A percentile compares a stretch with the other conserved stretches of the same genome.
Evolutionary conservation across 2,329 filamentous ascomycete species (phyloP).

Genomic region (Hysterium pulicare): DNA sequence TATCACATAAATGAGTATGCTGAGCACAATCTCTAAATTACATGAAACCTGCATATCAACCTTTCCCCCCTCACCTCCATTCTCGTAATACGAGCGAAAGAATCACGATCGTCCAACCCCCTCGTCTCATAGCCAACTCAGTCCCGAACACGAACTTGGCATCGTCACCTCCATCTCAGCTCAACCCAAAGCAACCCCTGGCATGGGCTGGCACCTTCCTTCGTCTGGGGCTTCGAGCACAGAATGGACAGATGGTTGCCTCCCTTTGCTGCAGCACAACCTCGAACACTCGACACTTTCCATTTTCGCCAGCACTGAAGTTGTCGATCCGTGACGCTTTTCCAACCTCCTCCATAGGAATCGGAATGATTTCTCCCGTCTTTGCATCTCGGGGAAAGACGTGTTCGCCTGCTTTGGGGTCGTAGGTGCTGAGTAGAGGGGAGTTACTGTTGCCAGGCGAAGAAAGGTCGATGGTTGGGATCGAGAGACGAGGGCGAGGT

Average conservation of each 20-base stretch:
- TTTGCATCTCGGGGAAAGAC: slow-evolving; percentile 11
- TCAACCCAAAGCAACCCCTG: slow-evolving; percentile 23
- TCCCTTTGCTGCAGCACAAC: slow-evolving; percentile 23
- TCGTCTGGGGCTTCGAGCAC: slow-evolving; percentile 17
- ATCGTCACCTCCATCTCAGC: slow-evolving; percentile 7
- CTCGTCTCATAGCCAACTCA: background rate
- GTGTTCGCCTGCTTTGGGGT: slow-evolving; percentile 2
- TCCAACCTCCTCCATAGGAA: slow-evolving; percentile 18
- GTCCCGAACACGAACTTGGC: background rate
- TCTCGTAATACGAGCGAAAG: background rate
- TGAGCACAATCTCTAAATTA: too few species aligned
- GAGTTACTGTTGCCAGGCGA: slow-evolving; percentile 1
- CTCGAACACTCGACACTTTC: slow-evolving; percentile 23
- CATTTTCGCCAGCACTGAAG: slow-evolving; percentile 7
- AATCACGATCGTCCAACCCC: background rate
- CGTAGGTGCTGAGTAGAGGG: slow-evolving; percentile 2
- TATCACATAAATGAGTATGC: too few species aligned
- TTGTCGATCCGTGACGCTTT: slow-evolving; percentile 17
- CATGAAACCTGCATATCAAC: too few species aligned
- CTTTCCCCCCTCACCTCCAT: background rate
- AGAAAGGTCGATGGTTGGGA: slow-evolving; percentile 6
- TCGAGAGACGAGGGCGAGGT: background rate
- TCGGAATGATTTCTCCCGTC: slow-evolving; percentile 12
- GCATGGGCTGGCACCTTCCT: slow-evolving; percentile 21
- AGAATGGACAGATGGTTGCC: slow-evolving; percentile 20